Evolutionary conservation across 768 basidiomycete genomes (phyloP).

Genomic region (Hortiboletus flavorubellus): DNA sequence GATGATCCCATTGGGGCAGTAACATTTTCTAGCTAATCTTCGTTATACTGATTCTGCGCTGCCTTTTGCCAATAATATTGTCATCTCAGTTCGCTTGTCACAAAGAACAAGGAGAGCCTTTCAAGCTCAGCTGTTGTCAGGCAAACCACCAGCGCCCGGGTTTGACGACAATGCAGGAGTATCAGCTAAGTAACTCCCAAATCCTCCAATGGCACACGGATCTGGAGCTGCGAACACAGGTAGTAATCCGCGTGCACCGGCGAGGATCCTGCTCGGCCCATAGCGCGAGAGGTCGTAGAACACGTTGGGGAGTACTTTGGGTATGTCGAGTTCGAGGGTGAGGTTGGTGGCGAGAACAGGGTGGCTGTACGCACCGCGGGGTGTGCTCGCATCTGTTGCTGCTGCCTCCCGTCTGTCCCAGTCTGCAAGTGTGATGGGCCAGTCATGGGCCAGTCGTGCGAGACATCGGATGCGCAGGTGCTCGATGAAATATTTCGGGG

Average conservation of each 20-base stretch:
- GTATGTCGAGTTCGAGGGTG: constrained; percentile 58
- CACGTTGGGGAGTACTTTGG: constrained; percentile 60
- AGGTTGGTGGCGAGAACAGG: constrained; percentile 70
- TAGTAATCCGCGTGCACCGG: constrained; percentile 42
- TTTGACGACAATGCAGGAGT: background rate
- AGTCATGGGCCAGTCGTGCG: constrained; percentile 55
- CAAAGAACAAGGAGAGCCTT: background rate
- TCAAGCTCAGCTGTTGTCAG: background rate
- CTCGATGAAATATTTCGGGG: constrained; percentile 73
- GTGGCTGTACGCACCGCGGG: constrained; percentile 58
- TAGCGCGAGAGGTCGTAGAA: constrained; percentile 75
- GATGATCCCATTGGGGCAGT: background rate
- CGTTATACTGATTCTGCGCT: background rate
- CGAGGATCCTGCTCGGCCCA: constrained; percentile 63
- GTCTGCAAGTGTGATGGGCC: constrained; percentile 61
- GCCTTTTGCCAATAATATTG: background rate
- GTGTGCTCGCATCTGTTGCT: constrained; percentile 45
- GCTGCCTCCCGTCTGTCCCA: constrained; percentile 68
- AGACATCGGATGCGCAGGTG: constrained; percentile 62
- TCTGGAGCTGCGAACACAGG: constrained; percentile 29
- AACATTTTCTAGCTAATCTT: background rate
- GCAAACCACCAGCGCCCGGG: background rate
- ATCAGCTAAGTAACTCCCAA: background rate
- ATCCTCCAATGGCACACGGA: constrained; percentile 4
- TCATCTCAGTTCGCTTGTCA: background rate